phyloP scores from a whole-genome alignment of 176 grass and related monocot genomes.

The Eleusine indica region DNA sequence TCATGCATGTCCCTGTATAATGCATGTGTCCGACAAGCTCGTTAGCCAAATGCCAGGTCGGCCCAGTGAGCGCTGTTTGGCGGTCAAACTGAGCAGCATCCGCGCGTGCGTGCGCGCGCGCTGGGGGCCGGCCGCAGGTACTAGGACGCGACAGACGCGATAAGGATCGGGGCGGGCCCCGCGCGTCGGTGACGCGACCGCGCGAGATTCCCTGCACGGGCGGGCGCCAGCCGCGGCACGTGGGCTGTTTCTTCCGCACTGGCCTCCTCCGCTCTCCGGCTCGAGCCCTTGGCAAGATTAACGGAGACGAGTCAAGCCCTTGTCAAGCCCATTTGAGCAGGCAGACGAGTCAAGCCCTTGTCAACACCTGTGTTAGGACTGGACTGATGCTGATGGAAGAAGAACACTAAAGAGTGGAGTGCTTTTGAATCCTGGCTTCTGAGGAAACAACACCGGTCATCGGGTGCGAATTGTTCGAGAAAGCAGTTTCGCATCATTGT shows the following conservation, averaged over 20 bases:
- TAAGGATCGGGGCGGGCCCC: neutral
- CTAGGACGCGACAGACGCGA: neutral
- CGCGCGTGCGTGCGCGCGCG: neutral
- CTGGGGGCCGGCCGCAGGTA: neutral
- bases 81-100: neutral
- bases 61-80: neutral
- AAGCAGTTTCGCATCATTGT: neutral
- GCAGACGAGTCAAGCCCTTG: too few species aligned
- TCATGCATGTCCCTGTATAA: too few species aligned
- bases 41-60: neutral
- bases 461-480: neutral
- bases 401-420: neutral
- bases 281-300: neutral
- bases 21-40: too few species aligned
- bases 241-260: conserved; percentile 21
- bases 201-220: conserved; percentile 15
- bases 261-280: too few species aligned
- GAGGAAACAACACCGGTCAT: neutral
- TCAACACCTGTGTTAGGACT: too few species aligned
- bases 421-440: neutral
- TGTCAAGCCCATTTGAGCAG: too few species aligned
- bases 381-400: neutral
- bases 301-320: too few species aligned
- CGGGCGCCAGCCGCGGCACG: conserved; percentile 20
- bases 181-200: conserved; percentile 21